Evolutionary conservation across 306 rosid species (phyloP), one percentile per base, ranked within the genome.

Genomic region (Carpinus viminea): DNA sequence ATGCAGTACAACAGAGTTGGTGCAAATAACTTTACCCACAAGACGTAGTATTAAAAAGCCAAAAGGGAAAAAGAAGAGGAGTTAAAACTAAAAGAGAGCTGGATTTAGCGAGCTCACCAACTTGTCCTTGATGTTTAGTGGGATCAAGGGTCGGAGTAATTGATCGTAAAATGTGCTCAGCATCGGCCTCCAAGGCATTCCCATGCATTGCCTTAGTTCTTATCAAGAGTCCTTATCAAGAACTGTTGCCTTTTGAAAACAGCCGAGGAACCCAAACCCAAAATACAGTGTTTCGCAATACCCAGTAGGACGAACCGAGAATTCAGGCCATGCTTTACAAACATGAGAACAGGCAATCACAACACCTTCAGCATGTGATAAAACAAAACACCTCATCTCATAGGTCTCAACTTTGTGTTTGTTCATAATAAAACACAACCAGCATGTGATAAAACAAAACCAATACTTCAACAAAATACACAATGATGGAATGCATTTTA

Each of bases 71-170:
- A 61, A 7, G 47, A 9, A 73, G 26, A 69, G 70, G 46, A 69
- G 69, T 71, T 20, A 56, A 46, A 73, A 83, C 53, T 64, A 74
- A 31, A 74, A 31, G 57, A 50, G 24, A n/a, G 43, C 20, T 54
- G 55, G 21, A 43, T 53, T 52, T 4, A 59, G 21, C 60, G 62
- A 68, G 68, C 81, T 73, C 82, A 93, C 98, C 98, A 76, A 94
- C 96, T 75, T 92, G 93, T 76, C 98, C 97, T 88, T 93, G 91
- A 79, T 93, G 86, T 74, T 86, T 93, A 60, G 78, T 81, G 28
- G 73, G 80, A 84, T 91, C 93, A 86, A 93, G 89, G 62, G 77
- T 59, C 34, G 93, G 98, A 53, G 93, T 93, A 84, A 93, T 90
- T 72, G 89, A 87, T 74, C 89, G 53, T 64, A 92, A 48, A 81